A percentile compares a stretch with the other conserved stretches of the same genome.
Evolutionary conservation across 768 basidiomycete genomes (phyloP).

Genomic region (Pisolithus tinctorius): DNA sequence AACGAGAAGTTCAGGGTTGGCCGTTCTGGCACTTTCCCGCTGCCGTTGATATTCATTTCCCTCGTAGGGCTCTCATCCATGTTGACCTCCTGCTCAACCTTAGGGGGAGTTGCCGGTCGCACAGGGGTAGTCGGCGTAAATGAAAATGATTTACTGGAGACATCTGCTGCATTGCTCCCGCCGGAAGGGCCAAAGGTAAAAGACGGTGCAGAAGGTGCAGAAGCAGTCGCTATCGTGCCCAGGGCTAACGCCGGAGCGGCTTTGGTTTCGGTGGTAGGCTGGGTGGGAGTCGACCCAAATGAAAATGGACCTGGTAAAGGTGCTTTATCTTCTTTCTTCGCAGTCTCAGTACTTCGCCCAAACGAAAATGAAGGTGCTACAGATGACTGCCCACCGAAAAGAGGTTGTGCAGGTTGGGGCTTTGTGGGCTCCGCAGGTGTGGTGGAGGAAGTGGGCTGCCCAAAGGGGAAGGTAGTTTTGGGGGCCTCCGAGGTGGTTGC

Average conservation of each 20-base stretch:
- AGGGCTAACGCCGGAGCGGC: constrained; percentile 37
- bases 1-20: constrained; percentile 48
- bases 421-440: constrained; percentile 5
- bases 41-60: constrained; percentile 43
- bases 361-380: constrained; percentile 37
- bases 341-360: constrained; percentile 22
- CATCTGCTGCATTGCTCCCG: constrained; percentile 32
- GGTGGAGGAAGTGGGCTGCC: constrained; percentile 11
- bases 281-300: constrained; percentile 26
- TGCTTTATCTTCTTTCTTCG: constrained; percentile 17
- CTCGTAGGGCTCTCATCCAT: constrained; percentile 83
- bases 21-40: constrained; percentile 29
- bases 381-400: constrained; percentile 29
- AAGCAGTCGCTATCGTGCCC: constrained; percentile 29
- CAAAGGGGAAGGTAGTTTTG: constrained; percentile 29
- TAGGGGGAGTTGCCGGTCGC: constrained; percentile 62
- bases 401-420: constrained; percentile 35
- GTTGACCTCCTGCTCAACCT: constrained; percentile 55
- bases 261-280: constrained; percentile 32
- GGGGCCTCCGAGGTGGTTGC: constrained; percentile 19
- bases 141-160: constrained; percentile 44
- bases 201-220: constrained; percentile 19
- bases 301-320: constrained; percentile 13
- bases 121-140: constrained; percentile 41
- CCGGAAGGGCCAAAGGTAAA: constrained; percentile 46